A percentile compares a stretch with the other conserved stretches of the same genome.
These are phyloP conservation scores for Rhodamnia argentea DNA, from an alignment of 345 rosid genomes.

Conservation along the genomic window DNA sequence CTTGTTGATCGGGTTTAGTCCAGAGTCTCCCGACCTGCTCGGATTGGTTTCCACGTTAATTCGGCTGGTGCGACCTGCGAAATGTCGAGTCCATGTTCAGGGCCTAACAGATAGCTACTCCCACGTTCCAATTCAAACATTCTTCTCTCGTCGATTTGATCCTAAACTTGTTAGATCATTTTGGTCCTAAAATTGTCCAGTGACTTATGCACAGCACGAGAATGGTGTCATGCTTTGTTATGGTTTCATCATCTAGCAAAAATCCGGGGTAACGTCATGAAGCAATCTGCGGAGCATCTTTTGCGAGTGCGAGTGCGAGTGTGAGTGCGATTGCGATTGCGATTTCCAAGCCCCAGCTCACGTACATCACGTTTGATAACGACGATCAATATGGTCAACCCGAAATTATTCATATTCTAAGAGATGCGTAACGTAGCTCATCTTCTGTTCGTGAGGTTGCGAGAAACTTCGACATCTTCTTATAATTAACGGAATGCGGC, in stretches of 20 bases:
- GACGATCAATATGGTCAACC: neutral
- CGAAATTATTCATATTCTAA: neutral
- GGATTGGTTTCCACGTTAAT: neutral
- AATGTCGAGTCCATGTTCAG: fast-evolving
- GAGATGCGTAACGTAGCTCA: neutral
- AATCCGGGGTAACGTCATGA: neutral
- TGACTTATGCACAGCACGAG: neutral
- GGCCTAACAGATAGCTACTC: neutral
- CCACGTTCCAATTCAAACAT: neutral
- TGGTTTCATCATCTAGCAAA: neutral
- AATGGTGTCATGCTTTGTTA: neutral
- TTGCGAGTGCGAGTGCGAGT: too few species aligned
- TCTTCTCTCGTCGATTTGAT: neutral
- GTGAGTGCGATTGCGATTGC: neutral
- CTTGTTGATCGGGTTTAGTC: neutral
- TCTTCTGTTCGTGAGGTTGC: fast-evolving
- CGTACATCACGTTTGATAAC: neutral
- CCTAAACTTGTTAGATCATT: neutral
- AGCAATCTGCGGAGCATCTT: neutral
- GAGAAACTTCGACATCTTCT: neutral
- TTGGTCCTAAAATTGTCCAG: neutral
- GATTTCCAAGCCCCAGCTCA: neutral
- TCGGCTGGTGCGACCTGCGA: fast-evolving
- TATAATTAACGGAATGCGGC: too few species aligned
- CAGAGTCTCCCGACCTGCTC: neutral